Evolutionary conservation across 2,329 filamentous ascomycete species (phyloP), one percentile per base, ranked within the genome.

Genomic region (Sporothrix brasiliensis): DNA sequence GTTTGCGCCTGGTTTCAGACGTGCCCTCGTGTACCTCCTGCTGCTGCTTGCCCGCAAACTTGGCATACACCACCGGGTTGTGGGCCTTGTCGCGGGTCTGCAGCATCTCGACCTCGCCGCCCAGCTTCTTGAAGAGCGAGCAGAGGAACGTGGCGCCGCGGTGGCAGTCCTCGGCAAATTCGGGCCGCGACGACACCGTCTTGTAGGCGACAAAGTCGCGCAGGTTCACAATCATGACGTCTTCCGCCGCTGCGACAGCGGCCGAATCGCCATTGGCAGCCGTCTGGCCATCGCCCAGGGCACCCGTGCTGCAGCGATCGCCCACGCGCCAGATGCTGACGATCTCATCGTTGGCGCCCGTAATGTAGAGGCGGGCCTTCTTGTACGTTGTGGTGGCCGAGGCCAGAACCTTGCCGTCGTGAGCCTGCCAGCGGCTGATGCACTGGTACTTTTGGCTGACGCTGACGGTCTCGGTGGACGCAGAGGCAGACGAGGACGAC

Each of bases 31-130:
- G 13, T 88, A 85, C 72, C 34, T 34, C 6, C 34, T 34, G 86
- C 88, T n/a, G 27, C 30, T 39, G 58, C 79, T 89, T 95, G 4
- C 91, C 93, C 58, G 88, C 87, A 78, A 99, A 99, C 72, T 90
- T 91, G 53, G 95, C 95, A 74, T 92, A 91, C 0, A 99, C 93
- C n/a, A 99, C 90, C 0, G 95, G 95, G 77, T 98, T 98, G 75
- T 92, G 90, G 14, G 79, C 75, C 41, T 86, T 84, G 75, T 91
- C 88, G 0, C 92, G 92, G 0, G 93, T 92, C 72, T 91, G 92
- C n/a, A 99, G 85, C 85, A 98, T 91, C 76, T 96, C 92, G 0
- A 95, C 94, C 71, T 92, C 87, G 0, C 93, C 95, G 14, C 95
- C 95, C 70, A 98, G 89, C 68, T 93, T 91, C 81, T 94, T 96